These are phyloP conservation scores for Starmerella scarabaei DNA, from an alignment of 805 yeast genomes.

Conservation along the genomic window DNA sequence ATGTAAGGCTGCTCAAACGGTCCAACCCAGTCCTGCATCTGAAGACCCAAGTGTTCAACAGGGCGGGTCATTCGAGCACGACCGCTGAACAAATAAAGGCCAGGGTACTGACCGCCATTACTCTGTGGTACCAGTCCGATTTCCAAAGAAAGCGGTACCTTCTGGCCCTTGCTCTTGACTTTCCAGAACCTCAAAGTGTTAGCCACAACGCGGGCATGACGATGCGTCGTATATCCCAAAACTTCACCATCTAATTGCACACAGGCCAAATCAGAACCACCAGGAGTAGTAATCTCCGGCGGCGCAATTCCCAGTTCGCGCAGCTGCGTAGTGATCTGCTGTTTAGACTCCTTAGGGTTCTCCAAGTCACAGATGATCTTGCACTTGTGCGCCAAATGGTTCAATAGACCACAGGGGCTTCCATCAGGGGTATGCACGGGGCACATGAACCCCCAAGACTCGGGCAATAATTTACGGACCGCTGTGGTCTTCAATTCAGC, in stretches of 20 bases:
- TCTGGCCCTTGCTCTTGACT: constrained; percentile 38
- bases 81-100: constrained; percentile 81
- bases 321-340: constrained; percentile 32
- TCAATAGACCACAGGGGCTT: constrained; percentile 94
- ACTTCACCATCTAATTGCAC: constrained; percentile 88
- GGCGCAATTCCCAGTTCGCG: constrained; percentile 72
- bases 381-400: constrained; percentile 95
- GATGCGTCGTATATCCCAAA: constrained; percentile 88
- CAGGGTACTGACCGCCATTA: constrained; percentile 92
- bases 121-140: constrained; percentile 96
- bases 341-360: constrained; percentile 4
- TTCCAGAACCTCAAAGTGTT: constrained; percentile 88
- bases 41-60: constrained; percentile 77
- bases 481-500: constrained; percentile 96
- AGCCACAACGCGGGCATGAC: constrained; percentile 73
- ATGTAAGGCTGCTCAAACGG: constrained; percentile 97
- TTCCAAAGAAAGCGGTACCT: constrained; percentile 78
- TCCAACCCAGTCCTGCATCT: constrained; percentile 75
- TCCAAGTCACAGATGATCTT: constrained; percentile 50
- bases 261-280: constrained; percentile 79
- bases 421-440: constrained; percentile 99
- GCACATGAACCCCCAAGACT: constrained; percentile 97
- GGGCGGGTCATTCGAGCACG: constrained; percentile 94
- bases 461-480: constrained; percentile 90
- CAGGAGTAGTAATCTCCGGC: constrained; percentile 63